Base-by-base conservation (phyloP, 129 eudicot genomes). In the Heracleum sosnowskyi region DNA sequence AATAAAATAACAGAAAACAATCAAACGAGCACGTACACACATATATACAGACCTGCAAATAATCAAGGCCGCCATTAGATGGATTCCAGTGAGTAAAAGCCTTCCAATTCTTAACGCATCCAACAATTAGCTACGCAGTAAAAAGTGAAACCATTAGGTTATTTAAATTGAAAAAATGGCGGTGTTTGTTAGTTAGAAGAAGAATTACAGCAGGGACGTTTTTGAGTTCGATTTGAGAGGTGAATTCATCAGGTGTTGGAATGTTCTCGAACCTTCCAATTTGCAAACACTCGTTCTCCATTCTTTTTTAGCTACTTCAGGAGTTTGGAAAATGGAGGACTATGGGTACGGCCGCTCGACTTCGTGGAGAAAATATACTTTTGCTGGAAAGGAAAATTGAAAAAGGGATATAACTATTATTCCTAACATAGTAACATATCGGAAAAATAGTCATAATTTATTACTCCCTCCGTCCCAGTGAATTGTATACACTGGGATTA, bases 41-140 rank as follows among this genome's bases (percentile, higher is more conserved):
- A 49, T 73, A 2, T 11, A 12, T 16, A 26, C 66, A 64, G 26
- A 95, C 97, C 96, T 86, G 92, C 88, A 95, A 77, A 64, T 91
- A 91, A 66, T 90, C 85, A 2, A 95, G 90, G 24, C 98, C 98
- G 16, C 96, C 98, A 78, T 77, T 87, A 2, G 86, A 78, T 11
- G 93, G 90, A 78, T 90, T 88, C 98, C 98, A 91, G 20, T 49
- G 75, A 33, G 87, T 45, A 74, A 86, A 88, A 71, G 98, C 98
- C 77, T 86, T 88, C 97, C 94, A 91, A 45, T 85, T 74, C 79
- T 83, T 90, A 18, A 88, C 74, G 81, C 97, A 91, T 75, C 96
- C 94, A 78, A 13, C 84, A 39, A 95, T 90, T 4, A 95, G 96
- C 98, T 95, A 55, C 37, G 49, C 11, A 22, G 55, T n/a, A 79